These are phyloP conservation scores for Spirogloea muscicola DNA, from an alignment of 139 green algal genomes.

Conservation along the genomic window DNA sequence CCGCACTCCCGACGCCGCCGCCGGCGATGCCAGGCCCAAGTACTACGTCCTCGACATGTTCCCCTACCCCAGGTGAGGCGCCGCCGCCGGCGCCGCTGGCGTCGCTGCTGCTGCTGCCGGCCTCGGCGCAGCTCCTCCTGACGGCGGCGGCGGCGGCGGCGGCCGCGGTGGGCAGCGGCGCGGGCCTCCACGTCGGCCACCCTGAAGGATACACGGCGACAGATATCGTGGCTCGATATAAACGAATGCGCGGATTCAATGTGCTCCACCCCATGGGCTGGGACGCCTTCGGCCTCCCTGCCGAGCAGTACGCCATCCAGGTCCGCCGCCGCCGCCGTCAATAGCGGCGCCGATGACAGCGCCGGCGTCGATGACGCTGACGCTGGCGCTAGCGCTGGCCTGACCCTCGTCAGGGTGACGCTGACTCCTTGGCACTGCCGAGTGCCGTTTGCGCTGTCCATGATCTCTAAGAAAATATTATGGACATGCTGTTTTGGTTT, in stretches of 20 bases:
- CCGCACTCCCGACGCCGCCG: constrained; percentile 77
- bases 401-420: too few species aligned
- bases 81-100: too few species aligned
- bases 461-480: too few species aligned
- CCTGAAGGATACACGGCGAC: constrained; percentile 63
- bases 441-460: too few species aligned
- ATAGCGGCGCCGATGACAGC: too few species aligned
- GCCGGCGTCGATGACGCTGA: too few species aligned
- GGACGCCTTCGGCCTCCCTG: constrained; percentile 97
- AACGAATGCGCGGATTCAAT: constrained; percentile 92
- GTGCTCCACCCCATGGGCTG: constrained; percentile 99
- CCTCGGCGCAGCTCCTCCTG: too few species aligned
- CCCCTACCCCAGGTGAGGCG: constrained; percentile 85
- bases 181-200: constrained; percentile 62
- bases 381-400: too few species aligned
- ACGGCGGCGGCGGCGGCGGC: too few species aligned
- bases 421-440: too few species aligned
- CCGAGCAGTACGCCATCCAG: constrained; percentile 95
- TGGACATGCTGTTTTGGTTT: background rate
- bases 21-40: constrained; percentile 94
- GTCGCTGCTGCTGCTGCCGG: too few species aligned
- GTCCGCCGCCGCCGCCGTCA: too few species aligned
- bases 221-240: constrained; percentile 95
- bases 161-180: constrained; percentile 42
- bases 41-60: constrained; percentile 99